These are phyloP conservation scores for Boletus edulis DNA, from an alignment of 768 basidiomycete species.

Conservation along the genomic window DNA sequence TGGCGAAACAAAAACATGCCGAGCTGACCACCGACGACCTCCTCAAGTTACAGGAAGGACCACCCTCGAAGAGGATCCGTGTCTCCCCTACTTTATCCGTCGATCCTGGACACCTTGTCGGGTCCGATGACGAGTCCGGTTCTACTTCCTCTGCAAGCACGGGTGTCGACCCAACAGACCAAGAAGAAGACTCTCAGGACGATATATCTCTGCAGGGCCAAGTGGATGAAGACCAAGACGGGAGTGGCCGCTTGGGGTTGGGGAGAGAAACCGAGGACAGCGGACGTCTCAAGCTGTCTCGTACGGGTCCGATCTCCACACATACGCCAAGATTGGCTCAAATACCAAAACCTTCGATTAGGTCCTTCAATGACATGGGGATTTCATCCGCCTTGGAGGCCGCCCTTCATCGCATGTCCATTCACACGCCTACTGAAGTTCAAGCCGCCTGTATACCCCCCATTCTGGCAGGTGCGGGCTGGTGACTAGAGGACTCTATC, in stretches of 20 bases:
- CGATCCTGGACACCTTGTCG: background rate
- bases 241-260: background rate
- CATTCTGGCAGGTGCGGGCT: constrained; percentile 63
- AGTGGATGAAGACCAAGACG: background rate
- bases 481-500: background rate
- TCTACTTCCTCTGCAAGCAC: constrained; percentile 5
- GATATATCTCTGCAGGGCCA: constrained; percentile 8
- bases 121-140: background rate
- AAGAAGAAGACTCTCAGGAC: constrained; percentile 19
- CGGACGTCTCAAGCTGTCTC: constrained; percentile 21
- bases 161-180: constrained; percentile 15
- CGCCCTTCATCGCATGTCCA: constrained; percentile 80
- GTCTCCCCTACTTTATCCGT: background rate
- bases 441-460: constrained; percentile 90
- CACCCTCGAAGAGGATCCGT: constrained; percentile 36
- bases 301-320: constrained; percentile 17
- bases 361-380: constrained; percentile 56
- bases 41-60: constrained; percentile 44
- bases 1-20: constrained; percentile 17
- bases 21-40: constrained; percentile 45
- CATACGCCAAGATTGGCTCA: constrained; percentile 4
- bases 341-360: constrained; percentile 8
- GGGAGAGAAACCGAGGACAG: constrained; percentile 8
- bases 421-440: constrained; percentile 79
- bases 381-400: constrained; percentile 57